These are phyloP conservation scores for Trypanosoma avium DNA, from an alignment of 208 protist genomes.

Conservation along the genomic window DNA sequence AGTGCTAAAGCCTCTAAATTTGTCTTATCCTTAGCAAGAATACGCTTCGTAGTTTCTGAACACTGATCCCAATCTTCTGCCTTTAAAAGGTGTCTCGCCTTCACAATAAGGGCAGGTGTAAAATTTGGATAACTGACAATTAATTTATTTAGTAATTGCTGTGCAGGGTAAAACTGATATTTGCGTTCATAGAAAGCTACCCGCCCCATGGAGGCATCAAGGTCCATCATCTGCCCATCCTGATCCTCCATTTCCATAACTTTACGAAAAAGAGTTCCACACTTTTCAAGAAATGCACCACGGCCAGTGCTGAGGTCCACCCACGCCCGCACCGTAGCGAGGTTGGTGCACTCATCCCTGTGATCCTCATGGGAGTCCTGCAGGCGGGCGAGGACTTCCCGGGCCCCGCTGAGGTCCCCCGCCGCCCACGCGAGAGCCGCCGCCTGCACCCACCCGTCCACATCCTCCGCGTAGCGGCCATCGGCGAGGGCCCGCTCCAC, in stretches of 20 bases:
- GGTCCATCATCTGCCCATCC: conserved; percentile 41
- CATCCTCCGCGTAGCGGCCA: conserved; percentile 27
- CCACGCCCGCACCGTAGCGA: conserved; percentile 74
- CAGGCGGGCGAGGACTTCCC: conserved; percentile 48
- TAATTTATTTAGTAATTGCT: conserved; percentile 81
- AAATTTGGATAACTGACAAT: conserved; percentile 70
- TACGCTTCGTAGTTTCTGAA: conserved; percentile 76
- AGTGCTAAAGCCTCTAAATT: conserved; percentile 83
- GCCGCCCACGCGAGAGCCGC: conserved; percentile 69
- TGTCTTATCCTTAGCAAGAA: conserved; percentile 71
- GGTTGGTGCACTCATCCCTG: conserved; percentile 83
- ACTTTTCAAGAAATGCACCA: conserved; percentile 82
- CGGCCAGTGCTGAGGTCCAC: conserved; percentile 84
- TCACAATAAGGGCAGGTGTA: conserved; percentile 69
- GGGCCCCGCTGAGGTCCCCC: conserved; percentile 58
- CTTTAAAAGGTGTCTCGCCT: conserved; percentile 84
- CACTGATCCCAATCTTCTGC: conserved; percentile 94
- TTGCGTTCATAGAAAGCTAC: conserved; percentile 86
- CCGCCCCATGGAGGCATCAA: conserved; percentile 83
- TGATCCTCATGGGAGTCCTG: conserved; percentile 37
- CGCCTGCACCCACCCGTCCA: conserved; percentile 47
- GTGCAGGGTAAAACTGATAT: conserved; percentile 69
- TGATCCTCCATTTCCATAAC: conserved; percentile 57
- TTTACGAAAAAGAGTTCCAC: conserved; percentile 64
- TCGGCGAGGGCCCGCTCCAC: conserved; percentile 55